Percentiles rank a stretch among this genome's conserved stretches.
phyloP scores from a whole-genome alignment of 2,329 filamentous ascomycete genomes.

The Cercospora sesami region DNA sequence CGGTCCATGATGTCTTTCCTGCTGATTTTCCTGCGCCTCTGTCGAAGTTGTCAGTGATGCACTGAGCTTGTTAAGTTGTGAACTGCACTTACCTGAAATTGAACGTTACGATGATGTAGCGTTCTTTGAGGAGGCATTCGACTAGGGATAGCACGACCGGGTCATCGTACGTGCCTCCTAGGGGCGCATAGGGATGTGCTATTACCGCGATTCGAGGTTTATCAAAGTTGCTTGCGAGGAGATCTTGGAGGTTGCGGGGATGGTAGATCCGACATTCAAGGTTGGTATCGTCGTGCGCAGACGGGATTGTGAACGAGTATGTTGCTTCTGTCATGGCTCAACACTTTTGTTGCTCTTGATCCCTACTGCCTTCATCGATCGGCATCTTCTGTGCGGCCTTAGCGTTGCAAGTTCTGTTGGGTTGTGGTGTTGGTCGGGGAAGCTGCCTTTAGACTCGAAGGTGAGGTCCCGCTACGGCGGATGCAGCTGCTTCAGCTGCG shows the following conservation, averaged over 20 bases:
- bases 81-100: constrained; percentile 72
- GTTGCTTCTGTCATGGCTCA: constrained; percentile 18
- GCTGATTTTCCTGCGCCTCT: constrained; percentile 76
- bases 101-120: constrained; percentile 80
- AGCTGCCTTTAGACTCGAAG: not conserved
- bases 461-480: not conserved
- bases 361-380: not conserved
- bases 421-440: not conserved
- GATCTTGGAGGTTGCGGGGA: constrained; percentile 23
- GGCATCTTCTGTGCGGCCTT: not conserved
- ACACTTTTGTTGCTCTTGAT: not conserved
- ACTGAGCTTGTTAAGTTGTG: not conserved
- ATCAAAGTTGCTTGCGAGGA: not conserved
- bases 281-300: constrained; percentile 71
- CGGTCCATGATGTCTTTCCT: constrained; percentile 84
- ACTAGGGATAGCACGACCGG: constrained; percentile 69
- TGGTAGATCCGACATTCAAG: constrained; percentile 86
- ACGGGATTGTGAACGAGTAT: constrained; percentile 72
- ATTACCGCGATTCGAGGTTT: constrained; percentile 59
- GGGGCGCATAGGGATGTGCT: constrained; percentile 85
- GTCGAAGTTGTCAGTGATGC: constrained; percentile 24
- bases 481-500: not conserved
- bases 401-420: not conserved
- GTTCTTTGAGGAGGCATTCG: constrained; percentile 63
- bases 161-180: constrained; percentile 86